phyloP scores from a whole-genome alignment of 306 rosid species.

The Cicer yamashitae region DNA sequence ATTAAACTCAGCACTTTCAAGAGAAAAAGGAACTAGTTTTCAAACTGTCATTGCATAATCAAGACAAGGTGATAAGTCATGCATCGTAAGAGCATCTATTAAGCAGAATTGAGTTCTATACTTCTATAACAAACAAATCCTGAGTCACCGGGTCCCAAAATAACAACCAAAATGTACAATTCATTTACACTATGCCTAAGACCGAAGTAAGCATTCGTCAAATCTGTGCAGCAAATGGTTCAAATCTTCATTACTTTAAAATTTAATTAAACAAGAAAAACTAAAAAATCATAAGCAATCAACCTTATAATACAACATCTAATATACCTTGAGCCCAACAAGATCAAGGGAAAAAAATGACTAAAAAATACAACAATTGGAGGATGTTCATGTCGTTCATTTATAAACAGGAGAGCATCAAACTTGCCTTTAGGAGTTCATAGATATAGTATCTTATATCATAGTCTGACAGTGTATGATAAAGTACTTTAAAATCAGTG shows the following conservation, averaged over 20 bases:
- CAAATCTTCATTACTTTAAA: constrained; percentile 4
- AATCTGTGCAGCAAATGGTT: constrained; percentile 18
- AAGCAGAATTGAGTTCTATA: not conserved
- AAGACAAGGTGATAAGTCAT: constrained; percentile 19
- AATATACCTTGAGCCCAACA: not conserved
- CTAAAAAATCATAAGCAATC: constrained; percentile 21
- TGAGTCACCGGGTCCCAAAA: constrained; percentile 22
- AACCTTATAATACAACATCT: constrained; percentile 24
- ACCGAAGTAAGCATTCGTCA: constrained; percentile 32
- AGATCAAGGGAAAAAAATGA: constrained; percentile 17
- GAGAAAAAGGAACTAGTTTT: constrained; percentile 17
- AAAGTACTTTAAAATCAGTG: constrained; percentile 90
- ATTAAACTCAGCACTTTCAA: constrained; percentile 8
- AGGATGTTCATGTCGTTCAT: constrained; percentile 5
- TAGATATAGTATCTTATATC: constrained; percentile 83
- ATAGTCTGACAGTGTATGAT: constrained; percentile 81
- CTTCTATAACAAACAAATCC: constrained; percentile 31
- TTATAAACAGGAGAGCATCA: constrained; percentile 21
- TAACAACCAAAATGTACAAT: constrained; percentile 16
- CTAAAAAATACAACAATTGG: not conserved
- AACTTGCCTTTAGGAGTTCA: constrained; percentile 84
- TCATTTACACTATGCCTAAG: constrained; percentile 19
- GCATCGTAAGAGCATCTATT: constrained; percentile 6
- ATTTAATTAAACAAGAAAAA: constrained; percentile 27
- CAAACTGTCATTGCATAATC: not conserved